phyloP scores from a whole-genome alignment of 768 basidiomycete species.

The Amanita polypyramis region DNA sequence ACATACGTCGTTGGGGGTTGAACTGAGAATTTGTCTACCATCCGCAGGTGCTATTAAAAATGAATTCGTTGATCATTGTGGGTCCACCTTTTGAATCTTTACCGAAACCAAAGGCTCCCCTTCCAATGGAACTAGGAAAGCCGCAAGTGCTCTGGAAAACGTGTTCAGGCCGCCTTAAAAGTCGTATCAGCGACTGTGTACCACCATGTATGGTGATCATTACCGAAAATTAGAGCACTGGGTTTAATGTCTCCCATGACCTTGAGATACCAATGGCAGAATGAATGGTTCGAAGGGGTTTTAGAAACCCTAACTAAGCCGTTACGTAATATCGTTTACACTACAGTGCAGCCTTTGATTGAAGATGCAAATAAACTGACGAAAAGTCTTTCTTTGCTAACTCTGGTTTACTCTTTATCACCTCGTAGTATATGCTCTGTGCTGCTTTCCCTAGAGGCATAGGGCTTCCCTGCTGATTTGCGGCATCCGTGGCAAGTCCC shows the following conservation, averaged over 20 bases:
- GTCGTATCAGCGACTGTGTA: constrained; percentile 7
- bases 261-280: constrained; percentile 8
- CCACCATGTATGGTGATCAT: constrained; percentile 6
- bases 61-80: constrained; percentile 11
- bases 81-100: constrained; percentile 14
- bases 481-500: constrained; percentile 66
- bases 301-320: too few relatives aligned
- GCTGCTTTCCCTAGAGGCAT: constrained; percentile 63
- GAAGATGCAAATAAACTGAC: constrained; percentile 60
- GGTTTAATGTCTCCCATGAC: constrained; percentile 35
- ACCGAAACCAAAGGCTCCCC: constrained; percentile 69
- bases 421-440: constrained; percentile 46
- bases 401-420: constrained; percentile 43
- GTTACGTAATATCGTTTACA: constrained; percentile 4
- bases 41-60: constrained; percentile 45
- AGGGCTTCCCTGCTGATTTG: constrained; percentile 32
- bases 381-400: constrained; percentile 72
- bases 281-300: too few relatives aligned
- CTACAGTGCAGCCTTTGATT: neutral
- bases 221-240: constrained; percentile 70
- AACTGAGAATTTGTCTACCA: constrained; percentile 70
- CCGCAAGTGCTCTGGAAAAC: constrained; percentile 61
- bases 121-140: constrained; percentile 53
- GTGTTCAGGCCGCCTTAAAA: constrained; percentile 70
- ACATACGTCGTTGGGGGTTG: constrained; percentile 63